Base-by-base conservation (phyloP, 192 early-diverging fungal species). In the Diversispora eburnea region DNA sequence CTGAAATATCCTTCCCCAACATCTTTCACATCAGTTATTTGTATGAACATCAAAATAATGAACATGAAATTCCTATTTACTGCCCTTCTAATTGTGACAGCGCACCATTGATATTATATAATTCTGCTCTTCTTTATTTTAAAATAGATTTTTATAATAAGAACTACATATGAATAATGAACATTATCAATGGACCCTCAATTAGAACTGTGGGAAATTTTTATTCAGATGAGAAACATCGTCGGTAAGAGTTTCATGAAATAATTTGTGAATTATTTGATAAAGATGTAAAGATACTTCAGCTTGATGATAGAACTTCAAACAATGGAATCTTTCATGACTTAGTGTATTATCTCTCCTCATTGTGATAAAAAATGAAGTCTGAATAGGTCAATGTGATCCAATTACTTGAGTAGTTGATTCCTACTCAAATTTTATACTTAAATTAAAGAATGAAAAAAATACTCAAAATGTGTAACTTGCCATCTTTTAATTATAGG, bases 361-460 rank as follows among this genome's bases (percentile, higher is more conserved):
- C 5, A 43, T 68, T 68, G 33, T 52, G 2, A 33, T 68, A 39
- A 68, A 68, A 68, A 68, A 68, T 3, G 67, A 68, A 68, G 52
- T 68, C 33, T 9, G 67, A 0, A 52, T 49, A 22, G 67, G 67
- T 68, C 20, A 19, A 33, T 68, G 46, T n/a, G n/a, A n/a, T n/a
- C n/a, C n/a, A n/a, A n/a, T n/a, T n/a, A n/a, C n/a, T n/a, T n/a
- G n/a, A n/a, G 46, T 19, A 9, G 64, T 8, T 0, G 19, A 13
- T 67, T 67, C 43, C 47, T 67, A 25, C 47, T 41, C 67, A 52
- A 67, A 67, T 9, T 67, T 52, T 67, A 52, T 52, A 12, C 8
- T 48, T 41, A n/a, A 67, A 25, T 4, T 9, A 15, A 52, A 49
- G 51, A 52, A 52, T 52, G 25, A 33, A 54, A 5, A 68, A 52